phyloP scores from a whole-genome alignment of 768 basidiomycete genomes.

The Galerina marginata region DNA sequence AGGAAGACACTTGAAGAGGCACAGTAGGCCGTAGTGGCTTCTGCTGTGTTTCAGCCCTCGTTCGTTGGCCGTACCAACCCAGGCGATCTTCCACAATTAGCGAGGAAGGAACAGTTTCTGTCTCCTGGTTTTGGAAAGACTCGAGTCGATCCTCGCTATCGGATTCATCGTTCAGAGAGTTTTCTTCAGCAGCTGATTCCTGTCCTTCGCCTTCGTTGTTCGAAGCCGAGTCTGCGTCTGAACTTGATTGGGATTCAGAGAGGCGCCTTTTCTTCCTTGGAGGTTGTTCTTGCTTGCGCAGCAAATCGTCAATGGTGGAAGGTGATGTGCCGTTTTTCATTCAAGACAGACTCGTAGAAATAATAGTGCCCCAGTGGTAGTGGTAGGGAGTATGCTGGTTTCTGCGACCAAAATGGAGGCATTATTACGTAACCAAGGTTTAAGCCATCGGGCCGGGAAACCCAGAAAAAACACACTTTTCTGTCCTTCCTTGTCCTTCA shows the following conservation, averaged over 20 bases:
- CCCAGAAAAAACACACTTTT: too few species aligned
- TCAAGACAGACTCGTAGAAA: too few species aligned
- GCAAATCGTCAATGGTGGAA: conserved; percentile 49
- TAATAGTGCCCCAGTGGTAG: too few species aligned
- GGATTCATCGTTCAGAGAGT: conserved; percentile 7
- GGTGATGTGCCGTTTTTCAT: background rate
- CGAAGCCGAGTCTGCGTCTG: conserved; percentile 23
- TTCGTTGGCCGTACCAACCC: conserved; percentile 10
- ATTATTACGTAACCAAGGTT: too few species aligned
- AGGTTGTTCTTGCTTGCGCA: conserved; percentile 50
- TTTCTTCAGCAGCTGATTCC: conserved; percentile 15
- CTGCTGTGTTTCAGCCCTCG: conserved; percentile 2
- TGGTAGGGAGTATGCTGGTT: too few species aligned
- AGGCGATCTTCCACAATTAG: conserved; percentile 26
- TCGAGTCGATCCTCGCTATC: conserved; percentile 5
- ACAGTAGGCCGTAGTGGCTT: background rate
- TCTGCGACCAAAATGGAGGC: too few species aligned
- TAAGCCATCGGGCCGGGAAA: too few species aligned
- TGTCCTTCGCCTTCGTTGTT: conserved; percentile 15
- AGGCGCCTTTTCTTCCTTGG: conserved; percentile 43
- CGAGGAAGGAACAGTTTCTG: background rate
- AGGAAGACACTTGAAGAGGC: conserved; percentile 38
- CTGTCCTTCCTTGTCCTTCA: background rate
- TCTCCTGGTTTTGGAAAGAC: background rate
- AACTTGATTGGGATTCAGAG: conserved; percentile 21